These are phyloP conservation scores for Coelastrella sp. DNA, from an alignment of 139 green algal genomes.

Conservation along the genomic window DNA sequence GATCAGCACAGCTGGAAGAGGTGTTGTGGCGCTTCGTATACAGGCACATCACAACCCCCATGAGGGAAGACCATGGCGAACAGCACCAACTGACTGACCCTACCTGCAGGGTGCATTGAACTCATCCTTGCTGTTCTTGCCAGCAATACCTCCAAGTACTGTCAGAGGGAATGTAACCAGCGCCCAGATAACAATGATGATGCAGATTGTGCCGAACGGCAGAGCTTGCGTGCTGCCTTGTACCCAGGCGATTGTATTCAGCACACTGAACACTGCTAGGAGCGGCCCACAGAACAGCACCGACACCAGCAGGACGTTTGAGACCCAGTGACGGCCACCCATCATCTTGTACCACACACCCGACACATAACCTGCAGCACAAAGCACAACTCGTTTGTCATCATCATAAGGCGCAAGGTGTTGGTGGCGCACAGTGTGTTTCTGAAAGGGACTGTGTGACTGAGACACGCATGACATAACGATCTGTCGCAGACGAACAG, in stretches of 20 bases:
- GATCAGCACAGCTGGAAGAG: too few relatives aligned
- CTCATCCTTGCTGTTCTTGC: constrained; percentile 81
- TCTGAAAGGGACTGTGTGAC: too few relatives aligned
- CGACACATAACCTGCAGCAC: constrained; percentile 86
- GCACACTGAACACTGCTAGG: constrained; percentile 83
- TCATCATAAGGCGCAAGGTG: too few relatives aligned
- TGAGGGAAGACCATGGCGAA: too few relatives aligned
- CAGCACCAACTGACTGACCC: too few relatives aligned
- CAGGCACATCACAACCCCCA: too few relatives aligned
- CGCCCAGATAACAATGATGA: constrained; percentile 90
- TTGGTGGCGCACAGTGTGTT: too few relatives aligned
- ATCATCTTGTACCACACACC: constrained; percentile 91
- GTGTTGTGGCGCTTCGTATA: too few relatives aligned
- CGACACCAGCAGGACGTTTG: constrained; percentile 83
- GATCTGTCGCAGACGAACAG: too few relatives aligned
- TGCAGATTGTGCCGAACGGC: constrained; percentile 88
- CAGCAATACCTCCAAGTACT: constrained; percentile 89
- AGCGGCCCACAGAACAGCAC: constrained; percentile 87
- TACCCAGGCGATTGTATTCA: constrained; percentile 87
- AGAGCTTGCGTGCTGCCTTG: constrained; percentile 67
- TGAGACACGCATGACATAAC: too few relatives aligned
- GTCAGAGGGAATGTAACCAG: constrained; percentile 94
- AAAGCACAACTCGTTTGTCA: neutral
- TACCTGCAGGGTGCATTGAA: constrained; percentile 75
- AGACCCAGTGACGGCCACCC: constrained; percentile 84